A percentile compares a stretch with the other conserved stretches of the same genome.
Conservation (phyloP, 2,329 filamentous ascomycete genomes). For the Phaeosphaeria sp. region DNA sequence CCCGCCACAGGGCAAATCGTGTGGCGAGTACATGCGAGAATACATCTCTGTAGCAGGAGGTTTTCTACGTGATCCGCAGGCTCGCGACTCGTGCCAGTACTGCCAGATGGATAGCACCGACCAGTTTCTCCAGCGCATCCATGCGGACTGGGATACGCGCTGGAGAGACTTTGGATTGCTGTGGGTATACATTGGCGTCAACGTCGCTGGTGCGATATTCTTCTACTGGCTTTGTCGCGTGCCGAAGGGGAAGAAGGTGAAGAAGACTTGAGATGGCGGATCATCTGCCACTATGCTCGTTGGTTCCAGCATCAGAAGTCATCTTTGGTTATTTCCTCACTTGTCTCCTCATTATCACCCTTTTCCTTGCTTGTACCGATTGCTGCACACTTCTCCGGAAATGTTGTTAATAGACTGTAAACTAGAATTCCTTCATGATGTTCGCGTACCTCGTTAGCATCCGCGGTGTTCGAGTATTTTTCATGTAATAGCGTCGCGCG, state of each 20-base stretch:
- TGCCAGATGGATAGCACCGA: conserved; percentile 57
- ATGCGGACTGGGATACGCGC: conserved; percentile 55
- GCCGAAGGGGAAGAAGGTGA: conserved; percentile 54
- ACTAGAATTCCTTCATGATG: background rate
- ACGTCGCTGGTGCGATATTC: conserved; percentile 54
- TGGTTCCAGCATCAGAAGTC: background rate
- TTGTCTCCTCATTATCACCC: too few species aligned
- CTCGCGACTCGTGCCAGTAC: conserved; percentile 54
- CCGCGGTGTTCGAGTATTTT: background rate
- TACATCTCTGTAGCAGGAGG: conserved; percentile 52
- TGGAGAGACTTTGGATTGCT: conserved; percentile 67
- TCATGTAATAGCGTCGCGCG: conserved; percentile 1
- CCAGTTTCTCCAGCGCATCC: conserved; percentile 52
- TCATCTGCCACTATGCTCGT: background rate
- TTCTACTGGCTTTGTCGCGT: conserved; percentile 63
- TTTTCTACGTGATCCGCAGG: conserved; percentile 51
- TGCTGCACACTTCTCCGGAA: background rate
- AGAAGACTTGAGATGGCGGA: conserved; percentile 12
- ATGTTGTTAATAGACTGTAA: background rate
- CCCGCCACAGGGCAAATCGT: conserved; percentile 48
- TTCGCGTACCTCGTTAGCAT: background rate
- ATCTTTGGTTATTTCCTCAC: background rate
- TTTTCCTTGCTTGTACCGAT: background rate
- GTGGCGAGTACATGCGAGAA: conserved; percentile 52
- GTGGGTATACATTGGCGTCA: conserved; percentile 60